Base-by-base conservation (phyloP, 169 alveolate genomes). In the Eimeria maxima region DNA sequence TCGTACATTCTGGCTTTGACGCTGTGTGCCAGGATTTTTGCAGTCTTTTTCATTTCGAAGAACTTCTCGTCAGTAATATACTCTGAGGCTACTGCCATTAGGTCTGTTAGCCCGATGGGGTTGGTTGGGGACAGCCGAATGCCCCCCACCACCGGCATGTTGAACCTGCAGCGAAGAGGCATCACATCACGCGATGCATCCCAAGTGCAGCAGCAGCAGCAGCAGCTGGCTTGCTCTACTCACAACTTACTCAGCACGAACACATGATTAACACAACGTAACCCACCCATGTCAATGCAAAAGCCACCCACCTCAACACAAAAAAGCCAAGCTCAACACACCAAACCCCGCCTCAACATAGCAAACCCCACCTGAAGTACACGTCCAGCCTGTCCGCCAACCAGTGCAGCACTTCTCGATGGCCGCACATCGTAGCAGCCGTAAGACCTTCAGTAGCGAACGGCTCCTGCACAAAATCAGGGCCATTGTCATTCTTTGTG, bases 361-460 rank as follows among this genome's bases (percentile, higher is more conserved):
- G 29, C 50, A 80, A n/a, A 44, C 45, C 76, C 18, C 38, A 89
- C 95, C 95, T 89, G 73, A 67, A 89, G 33, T 89, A 89, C 50
- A 89, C 83, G 71, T 89, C 65, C 29, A 67, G 95, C 11, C 73
- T 38, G 67, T 89, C 95, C 4, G 95, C 86, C n/a, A 89, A 87
- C 95, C 95, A 89, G 73, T 89, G 95, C 95, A 89, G 60, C 55
- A 55, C 71, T 47, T 89, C 95, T n/a, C 95, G 84, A 55, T 89
- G 95, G 53, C 67, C 73, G 50, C 29, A 53, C 29, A 50, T 47
- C 44, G 91, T 47, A 8, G 91, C 91, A 53, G 91, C 73, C 0
- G 91, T 55, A 38, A 83, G 91, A 0, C 67, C 53, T 55, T 83
- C 91, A 47, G 91, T 83, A 14, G 91, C 91, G 60, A 83, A 83